Conservation (phyloP, 352 stramenopile genomes). For the Globisporangium rhizosaccharum region DNA sequence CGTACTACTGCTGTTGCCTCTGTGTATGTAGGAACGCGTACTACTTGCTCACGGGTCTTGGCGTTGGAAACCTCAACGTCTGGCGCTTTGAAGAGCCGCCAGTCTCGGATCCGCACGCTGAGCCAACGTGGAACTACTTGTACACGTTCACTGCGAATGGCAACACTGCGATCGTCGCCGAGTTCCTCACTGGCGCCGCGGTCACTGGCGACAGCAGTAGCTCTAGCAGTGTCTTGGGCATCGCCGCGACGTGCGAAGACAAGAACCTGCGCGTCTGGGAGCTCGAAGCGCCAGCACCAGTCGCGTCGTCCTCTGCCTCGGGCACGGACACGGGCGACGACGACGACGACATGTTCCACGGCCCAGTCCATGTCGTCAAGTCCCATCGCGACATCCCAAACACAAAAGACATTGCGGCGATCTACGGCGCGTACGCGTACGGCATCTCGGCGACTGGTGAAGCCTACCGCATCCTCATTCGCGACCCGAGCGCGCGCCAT, state of each 20-base stretch:
- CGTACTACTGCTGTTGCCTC: background rate
- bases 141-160: constrained; percentile 46
- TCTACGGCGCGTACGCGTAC: constrained; percentile 62
- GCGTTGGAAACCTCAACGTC: constrained; percentile 61
- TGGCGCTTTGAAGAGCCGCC: constrained; percentile 65
- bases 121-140: constrained; percentile 49
- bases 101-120: constrained; percentile 4
- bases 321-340: constrained; percentile 21
- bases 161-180: constrained; percentile 48
- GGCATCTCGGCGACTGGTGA: constrained; percentile 63
- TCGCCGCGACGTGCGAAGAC: constrained; percentile 49
- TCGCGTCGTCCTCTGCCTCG: background rate
- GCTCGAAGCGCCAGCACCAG: constrained; percentile 25
- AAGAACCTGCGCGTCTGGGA: constrained; percentile 69
- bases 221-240: constrained; percentile 16
- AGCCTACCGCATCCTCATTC: constrained; percentile 54
- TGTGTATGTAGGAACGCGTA: constrained; percentile 38
- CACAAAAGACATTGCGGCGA: constrained; percentile 48
- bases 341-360: constrained; percentile 8
- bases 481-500: constrained; percentile 31
- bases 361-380: constrained; percentile 30
- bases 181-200: constrained; percentile 38
- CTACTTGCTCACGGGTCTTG: constrained; percentile 69
- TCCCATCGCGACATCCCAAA: constrained; percentile 53
- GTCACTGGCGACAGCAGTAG: background rate